Conservation (phyloP, 1,284 basidiomycete genomes). For the Ceratobasidium sp. region DNA sequence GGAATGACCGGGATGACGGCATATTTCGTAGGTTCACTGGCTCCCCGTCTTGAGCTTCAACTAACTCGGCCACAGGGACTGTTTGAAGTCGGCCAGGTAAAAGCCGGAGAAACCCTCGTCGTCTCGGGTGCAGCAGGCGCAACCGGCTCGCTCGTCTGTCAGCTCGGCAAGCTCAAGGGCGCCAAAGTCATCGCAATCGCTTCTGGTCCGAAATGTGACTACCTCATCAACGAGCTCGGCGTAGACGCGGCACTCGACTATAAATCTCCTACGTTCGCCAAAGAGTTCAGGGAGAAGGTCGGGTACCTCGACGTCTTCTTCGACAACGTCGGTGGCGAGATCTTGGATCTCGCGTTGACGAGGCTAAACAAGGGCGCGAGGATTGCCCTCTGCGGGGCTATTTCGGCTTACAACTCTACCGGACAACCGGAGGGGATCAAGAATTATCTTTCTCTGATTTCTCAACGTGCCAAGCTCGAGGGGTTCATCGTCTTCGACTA, state of each 20-base stretch:
- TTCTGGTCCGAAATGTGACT: slow-evolving; percentile 79
- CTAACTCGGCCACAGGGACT: slow-evolving; percentile 68
- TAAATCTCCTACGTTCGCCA: slow-evolving; percentile 77
- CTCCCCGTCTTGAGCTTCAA: neutral
- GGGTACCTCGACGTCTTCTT: slow-evolving; percentile 83
- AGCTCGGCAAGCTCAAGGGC: slow-evolving; percentile 78
- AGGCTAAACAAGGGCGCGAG: slow-evolving; percentile 60
- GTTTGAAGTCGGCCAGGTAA: slow-evolving; percentile 78
- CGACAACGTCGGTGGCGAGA: slow-evolving; percentile 87
- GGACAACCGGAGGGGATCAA: slow-evolving; percentile 46
- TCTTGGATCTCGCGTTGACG: slow-evolving; percentile 57
- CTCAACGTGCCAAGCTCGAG: slow-evolving; percentile 59
- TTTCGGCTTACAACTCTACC: slow-evolving; percentile 50
- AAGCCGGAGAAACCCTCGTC: slow-evolving; percentile 83
- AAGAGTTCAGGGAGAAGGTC: slow-evolving; percentile 69
- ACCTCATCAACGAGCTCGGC: slow-evolving; percentile 83
- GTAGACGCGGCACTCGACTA: slow-evolving; percentile 89
- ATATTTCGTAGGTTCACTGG: slow-evolving; percentile 71
- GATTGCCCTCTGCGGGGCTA: slow-evolving; percentile 63
- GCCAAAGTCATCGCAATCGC: slow-evolving; percentile 88
- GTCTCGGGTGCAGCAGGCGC: slow-evolving; percentile 92
- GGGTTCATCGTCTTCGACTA: slow-evolving; percentile 73
- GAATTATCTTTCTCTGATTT: slow-evolving; percentile 55
- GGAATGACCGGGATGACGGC: slow-evolving; percentile 81
- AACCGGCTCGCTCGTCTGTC: slow-evolving; percentile 77